phyloP scores from a whole-genome alignment of 768 basidiomycete species.

The Pleurotus pulmonarius region DNA sequence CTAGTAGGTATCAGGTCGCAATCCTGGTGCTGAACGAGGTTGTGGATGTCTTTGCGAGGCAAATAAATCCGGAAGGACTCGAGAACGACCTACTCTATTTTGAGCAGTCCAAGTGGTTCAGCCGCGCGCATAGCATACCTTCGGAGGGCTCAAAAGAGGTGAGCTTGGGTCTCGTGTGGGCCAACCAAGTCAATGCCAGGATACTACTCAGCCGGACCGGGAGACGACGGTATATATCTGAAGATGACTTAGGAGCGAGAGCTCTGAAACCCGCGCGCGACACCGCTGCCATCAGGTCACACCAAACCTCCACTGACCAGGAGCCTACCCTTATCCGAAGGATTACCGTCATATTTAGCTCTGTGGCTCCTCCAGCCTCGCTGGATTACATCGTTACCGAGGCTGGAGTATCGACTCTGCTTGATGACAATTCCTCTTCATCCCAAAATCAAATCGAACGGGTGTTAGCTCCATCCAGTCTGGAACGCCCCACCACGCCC shows the following conservation, averaged over 20 bases:
- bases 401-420: constrained; percentile 45
- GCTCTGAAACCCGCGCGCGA: constrained; percentile 13
- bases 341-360: constrained; percentile 76
- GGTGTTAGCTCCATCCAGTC: constrained; percentile 12
- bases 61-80: constrained; percentile 16
- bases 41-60: constrained; percentile 63
- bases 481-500: constrained; percentile 5
- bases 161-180: constrained; percentile 86
- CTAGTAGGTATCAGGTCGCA: constrained; percentile 58
- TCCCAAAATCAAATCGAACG: background rate
- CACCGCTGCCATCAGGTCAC: background rate
- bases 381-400: constrained; percentile 74
- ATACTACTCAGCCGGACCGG: constrained; percentile 80
- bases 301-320: constrained; percentile 23
- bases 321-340: constrained; percentile 59
- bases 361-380: constrained; percentile 49
- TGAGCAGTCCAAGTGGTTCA: constrained; percentile 76
- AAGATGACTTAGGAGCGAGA: constrained; percentile 23
- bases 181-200: constrained; percentile 85
- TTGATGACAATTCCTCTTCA: constrained; percentile 14
- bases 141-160: constrained; percentile 73
- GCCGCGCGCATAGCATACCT: constrained; percentile 53
- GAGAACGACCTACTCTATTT: constrained; percentile 53
- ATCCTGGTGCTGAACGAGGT: constrained; percentile 90
- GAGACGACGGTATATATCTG: constrained; percentile 54